phyloP scores from a whole-genome alignment of 768 basidiomycete species.

The Lactarius sp. region DNA sequence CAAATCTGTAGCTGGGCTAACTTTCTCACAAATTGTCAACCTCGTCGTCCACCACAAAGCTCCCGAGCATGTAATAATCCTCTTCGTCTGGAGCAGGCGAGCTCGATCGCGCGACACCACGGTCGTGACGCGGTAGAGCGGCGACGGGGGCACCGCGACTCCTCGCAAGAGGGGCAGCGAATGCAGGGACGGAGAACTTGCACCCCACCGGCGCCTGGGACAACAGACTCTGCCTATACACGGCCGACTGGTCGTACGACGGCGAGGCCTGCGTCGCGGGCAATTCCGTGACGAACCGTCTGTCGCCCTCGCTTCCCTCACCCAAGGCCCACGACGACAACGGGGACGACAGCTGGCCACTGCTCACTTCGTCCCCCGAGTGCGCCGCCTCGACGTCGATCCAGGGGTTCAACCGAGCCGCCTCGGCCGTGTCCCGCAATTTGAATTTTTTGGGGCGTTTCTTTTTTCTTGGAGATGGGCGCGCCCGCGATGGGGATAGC shows the following conservation, averaged over 20 bases:
- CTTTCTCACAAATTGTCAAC: slow-evolving; percentile 33
- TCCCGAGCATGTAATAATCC: slow-evolving; percentile 68
- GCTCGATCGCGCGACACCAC: slow-evolving; percentile 42
- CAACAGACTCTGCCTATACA: slow-evolving; percentile 67
- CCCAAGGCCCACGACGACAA: slow-evolving; percentile 35
- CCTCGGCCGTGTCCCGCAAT: slow-evolving; percentile 31
- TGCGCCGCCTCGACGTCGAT: slow-evolving; percentile 70
- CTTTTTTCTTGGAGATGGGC: slow-evolving; percentile 21
- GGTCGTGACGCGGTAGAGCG: slow-evolving; percentile 32
- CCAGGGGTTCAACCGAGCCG: slow-evolving; percentile 41
- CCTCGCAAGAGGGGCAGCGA: slow-evolving; percentile 48
- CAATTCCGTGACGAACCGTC: slow-evolving; percentile 57
- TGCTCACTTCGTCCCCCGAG: slow-evolving; percentile 75
- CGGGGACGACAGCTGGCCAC: slow-evolving; percentile 54
- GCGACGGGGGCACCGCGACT: slow-evolving; percentile 31
- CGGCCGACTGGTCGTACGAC: slow-evolving; percentile 67
- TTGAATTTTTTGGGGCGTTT: slow-evolving; percentile 30
- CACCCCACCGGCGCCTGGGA: slow-evolving; percentile 51
- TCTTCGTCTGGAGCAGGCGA: slow-evolving; percentile 55
- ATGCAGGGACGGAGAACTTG: slow-evolving; percentile 43
- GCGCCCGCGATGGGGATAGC: slow-evolving; percentile 13
- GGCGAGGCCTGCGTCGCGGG: slow-evolving; percentile 63
- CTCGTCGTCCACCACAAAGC: slow-evolving; percentile 79
- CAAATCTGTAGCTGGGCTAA: too few relatives aligned
- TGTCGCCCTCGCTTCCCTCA: slow-evolving; percentile 56